A percentile compares a stretch with the other conserved stretches of the same genome.
Evolutionary conservation across 2,329 filamentous ascomycete species (phyloP).

Genomic region (Orbilia blumenaviensis): DNA sequence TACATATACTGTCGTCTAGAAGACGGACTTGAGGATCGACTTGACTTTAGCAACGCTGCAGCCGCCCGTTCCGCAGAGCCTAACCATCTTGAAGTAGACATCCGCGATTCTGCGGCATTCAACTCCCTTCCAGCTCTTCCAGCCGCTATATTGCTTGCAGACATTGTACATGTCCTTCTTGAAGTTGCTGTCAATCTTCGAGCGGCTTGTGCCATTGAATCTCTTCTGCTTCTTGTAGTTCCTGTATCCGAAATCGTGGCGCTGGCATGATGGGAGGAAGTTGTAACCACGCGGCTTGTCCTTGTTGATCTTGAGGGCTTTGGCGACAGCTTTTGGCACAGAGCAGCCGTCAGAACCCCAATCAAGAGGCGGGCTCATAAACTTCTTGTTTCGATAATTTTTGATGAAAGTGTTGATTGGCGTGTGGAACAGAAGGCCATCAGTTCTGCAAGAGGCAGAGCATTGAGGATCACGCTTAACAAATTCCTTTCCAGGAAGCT

Average conservation of each 20-base stretch:
- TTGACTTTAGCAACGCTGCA: conserved; percentile 24
- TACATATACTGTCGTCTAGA: not conserved
- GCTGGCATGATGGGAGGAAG: conserved; percentile 64
- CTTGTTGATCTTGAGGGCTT: conserved; percentile 18
- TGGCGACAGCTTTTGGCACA: conserved; percentile 1
- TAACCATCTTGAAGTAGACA: conserved; percentile 60
- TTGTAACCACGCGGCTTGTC: conserved; percentile 62
- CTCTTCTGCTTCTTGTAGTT: conserved; percentile 66
- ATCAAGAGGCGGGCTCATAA: conserved; percentile 7
- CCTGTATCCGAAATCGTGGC: conserved; percentile 68
- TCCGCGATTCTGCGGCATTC: conserved; percentile 58
- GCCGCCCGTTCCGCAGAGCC: conserved; percentile 24
- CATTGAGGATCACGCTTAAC: conserved; percentile 24
- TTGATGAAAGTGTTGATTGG: conserved; percentile 24
- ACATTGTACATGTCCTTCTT: conserved; percentile 61
- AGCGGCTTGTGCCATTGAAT: conserved; percentile 62
- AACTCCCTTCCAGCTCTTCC: conserved; percentile 21
- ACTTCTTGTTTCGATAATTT: conserved; percentile 29
- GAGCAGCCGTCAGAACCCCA: conserved; percentile 38
- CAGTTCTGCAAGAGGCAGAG: conserved; percentile 16
- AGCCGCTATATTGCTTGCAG: conserved; percentile 57
- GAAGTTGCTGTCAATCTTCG: conserved; percentile 65
- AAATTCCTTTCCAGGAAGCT: conserved; percentile 21
- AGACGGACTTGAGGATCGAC: conserved; percentile 26
- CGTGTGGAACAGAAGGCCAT: conserved; percentile 11